Base-by-base conservation (phyloP, 2,329 filamentous ascomycete species). In the Exophiala viscosa region DNA sequence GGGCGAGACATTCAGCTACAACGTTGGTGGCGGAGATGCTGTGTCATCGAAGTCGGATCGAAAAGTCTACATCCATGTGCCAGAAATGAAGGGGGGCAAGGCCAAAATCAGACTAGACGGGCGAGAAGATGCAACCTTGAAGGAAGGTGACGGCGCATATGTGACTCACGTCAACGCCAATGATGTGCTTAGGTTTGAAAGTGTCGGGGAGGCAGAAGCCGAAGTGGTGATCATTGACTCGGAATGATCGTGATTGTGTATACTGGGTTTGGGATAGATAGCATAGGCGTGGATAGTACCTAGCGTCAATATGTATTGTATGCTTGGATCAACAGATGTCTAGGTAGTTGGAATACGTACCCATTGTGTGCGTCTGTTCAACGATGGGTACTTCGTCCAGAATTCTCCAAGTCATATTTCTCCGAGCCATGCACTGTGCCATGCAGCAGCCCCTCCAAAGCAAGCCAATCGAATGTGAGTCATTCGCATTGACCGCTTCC, bases 71-170 rank as follows among this genome's bases (percentile, higher is more conserved):
- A 72, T 93, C 33, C 90, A 95, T 69, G 60, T 95, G 49, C 80
- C 90, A 14, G 92, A 91, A 87, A 84, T 85, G 1, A 86, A 88
- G 73, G 77, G 77, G 36, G 87, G 87, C 18, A 87, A 84, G 60
- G 80, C 87, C 34, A 88, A 82, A 75, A 82, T 95, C 54, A 79
- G 80, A 60, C 73, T 85, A 62, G 87, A 79, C 64, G 82, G 82
- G 1, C 73, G 83, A 51, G 83, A 87, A 40, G 83, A 87, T 57
- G 80, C 81, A 0, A 73, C 87, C 13, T 67, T 95, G 14, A 74
- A 73, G 1, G 90, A 95, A 70, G 90, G 90, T 0, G 90, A 95
- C 70, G 89, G 88, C 13, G 88, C 87, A 1, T 93, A 88, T 69
- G 73, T 95, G 5, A 83, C 85, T 5, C 70, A 70, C 11, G 77